Conservation (phyloP, 2,329 filamentous ascomycete genomes). For the Diaporthe capsici region DNA sequence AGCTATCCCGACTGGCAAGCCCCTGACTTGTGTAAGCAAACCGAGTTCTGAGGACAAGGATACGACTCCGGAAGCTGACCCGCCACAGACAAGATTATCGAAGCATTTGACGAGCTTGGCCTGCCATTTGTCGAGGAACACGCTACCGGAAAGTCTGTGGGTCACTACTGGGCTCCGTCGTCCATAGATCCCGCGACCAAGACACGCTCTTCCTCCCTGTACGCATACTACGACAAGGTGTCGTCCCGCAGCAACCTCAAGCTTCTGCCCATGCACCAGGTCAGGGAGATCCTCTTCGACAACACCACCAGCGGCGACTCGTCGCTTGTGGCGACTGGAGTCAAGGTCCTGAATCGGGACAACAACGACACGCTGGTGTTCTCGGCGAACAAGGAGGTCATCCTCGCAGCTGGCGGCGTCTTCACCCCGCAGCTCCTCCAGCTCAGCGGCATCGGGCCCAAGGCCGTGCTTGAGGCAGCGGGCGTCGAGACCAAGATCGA, state of each 20-base stretch:
- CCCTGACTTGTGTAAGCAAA: slow-evolving; percentile 1
- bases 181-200: slow-evolving; percentile 3
- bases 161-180: slow-evolving; percentile 10
- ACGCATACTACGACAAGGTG: slow-evolving; percentile 16
- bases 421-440: slow-evolving; percentile 10
- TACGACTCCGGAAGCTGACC: not conserved
- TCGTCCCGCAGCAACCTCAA: slow-evolving; percentile 7
- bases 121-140: slow-evolving; percentile 6
- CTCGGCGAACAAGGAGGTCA: slow-evolving; percentile 6
- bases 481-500: slow-evolving; percentile 18
- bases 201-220: slow-evolving; percentile 14
- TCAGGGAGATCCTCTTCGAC: slow-evolving; percentile 3
- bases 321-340: slow-evolving; percentile 4
- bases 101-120: slow-evolving; percentile 4
- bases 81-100: slow-evolving; percentile 9
- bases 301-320: slow-evolving; percentile 1
- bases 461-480: not conserved
- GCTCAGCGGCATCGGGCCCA: slow-evolving; percentile 15
- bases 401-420: slow-evolving; percentile 14
- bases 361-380: slow-evolving; percentile 6
- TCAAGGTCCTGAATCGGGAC: slow-evolving; percentile 1
- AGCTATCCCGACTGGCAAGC: slow-evolving; percentile 23
- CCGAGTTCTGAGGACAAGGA: not conserved
- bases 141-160: not conserved
- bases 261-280: slow-evolving; percentile 5